phyloP scores from a whole-genome alignment of 495 filamentous ascomycete genomes.

The Cudoniella acicularis region DNA sequence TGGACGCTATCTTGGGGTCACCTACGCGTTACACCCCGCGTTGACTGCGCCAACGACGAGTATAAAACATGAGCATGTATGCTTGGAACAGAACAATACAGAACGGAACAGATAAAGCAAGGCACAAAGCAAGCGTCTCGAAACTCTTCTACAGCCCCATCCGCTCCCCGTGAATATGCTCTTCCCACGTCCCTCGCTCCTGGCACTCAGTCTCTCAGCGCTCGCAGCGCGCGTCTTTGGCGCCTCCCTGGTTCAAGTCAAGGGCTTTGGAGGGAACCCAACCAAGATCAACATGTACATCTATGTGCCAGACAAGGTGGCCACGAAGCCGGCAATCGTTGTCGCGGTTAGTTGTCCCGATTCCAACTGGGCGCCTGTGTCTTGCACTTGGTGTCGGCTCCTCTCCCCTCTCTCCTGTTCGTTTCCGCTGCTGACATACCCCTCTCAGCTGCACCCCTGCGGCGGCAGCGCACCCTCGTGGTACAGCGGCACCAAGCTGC shows the following conservation, averaged over 20 bases:
- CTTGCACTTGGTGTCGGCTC: background rate
- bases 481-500: conserved; percentile 33
- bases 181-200: background rate
- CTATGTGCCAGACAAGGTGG: conserved; percentile 36
- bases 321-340: conserved; percentile 29
- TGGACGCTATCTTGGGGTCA: no score
- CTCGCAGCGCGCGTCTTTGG: conserved; percentile 9
- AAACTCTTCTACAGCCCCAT: background rate
- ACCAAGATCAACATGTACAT: conserved; percentile 36
- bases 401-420: no score
- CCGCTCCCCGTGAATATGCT: conserved; percentile 4
- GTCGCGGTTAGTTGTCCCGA: conserved; percentile 17
- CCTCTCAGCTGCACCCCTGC: conserved; percentile 32
- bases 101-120: no score
- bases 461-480: conserved; percentile 31
- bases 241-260: conserved; percentile 34
- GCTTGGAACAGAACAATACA: no score
- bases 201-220: conserved; percentile 7
- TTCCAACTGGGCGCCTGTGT: background rate
- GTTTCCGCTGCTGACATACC: background rate
- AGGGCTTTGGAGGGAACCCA: conserved; percentile 37
- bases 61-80: no score
- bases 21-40: no score
- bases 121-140: no score
- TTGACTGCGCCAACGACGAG: no score